These are phyloP conservation scores for Alternaria burnsii DNA, from an alignment of 2,329 filamentous ascomycete genomes.

Conservation along the genomic window DNA sequence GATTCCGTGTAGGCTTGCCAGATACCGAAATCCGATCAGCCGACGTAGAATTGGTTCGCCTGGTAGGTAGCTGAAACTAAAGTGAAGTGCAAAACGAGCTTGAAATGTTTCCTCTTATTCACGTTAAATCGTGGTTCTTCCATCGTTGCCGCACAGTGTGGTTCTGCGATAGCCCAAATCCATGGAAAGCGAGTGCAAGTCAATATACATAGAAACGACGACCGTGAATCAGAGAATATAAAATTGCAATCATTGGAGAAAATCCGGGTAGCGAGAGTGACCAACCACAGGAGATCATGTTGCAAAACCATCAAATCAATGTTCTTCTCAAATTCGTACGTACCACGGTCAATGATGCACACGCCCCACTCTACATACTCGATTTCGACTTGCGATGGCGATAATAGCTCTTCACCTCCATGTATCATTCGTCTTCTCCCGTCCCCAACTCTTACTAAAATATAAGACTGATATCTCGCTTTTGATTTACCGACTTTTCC, in stretches of 20 bases:
- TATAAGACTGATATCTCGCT: constrained; percentile 15
- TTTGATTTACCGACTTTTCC: constrained; percentile 12
- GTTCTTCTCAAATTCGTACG: background rate
- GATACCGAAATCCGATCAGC: background rate
- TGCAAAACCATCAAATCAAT: background rate
- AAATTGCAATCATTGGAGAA: background rate
- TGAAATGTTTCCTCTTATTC: background rate
- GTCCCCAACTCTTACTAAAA: background rate
- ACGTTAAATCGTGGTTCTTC: no score
- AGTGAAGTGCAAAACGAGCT: background rate
- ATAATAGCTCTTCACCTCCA: background rate
- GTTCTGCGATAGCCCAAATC: background rate
- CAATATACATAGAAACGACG: background rate
- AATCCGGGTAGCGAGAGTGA: background rate
- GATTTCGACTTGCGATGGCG: background rate
- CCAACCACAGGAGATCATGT: background rate
- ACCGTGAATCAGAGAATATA: background rate
- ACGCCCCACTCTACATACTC: background rate
- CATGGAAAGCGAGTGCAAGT: background rate
- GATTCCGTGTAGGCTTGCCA: background rate
- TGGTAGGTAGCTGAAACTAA: background rate
- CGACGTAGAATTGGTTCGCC: background rate
- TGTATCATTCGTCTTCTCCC: background rate
- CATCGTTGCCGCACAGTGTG: background rate
- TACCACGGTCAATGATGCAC: background rate